Conservation (phyloP, 1,284 basidiomycete species). For the Trichosporon sp. region DNA sequence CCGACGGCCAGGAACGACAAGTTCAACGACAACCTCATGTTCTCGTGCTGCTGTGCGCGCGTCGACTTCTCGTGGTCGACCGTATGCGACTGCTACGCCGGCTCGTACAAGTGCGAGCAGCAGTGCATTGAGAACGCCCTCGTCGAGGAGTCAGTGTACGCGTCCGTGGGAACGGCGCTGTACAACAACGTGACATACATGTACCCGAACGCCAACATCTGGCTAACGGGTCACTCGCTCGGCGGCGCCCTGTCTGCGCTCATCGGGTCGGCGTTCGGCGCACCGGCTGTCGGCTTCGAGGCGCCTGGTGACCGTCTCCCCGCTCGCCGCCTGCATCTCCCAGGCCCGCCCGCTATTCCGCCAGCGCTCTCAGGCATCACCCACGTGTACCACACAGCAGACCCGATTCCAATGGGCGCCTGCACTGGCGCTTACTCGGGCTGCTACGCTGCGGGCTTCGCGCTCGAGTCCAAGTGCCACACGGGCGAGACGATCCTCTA, state of each 20-base stretch:
- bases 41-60: constrained; percentile 94
- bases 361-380: constrained; percentile 48
- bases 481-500: constrained; percentile 78
- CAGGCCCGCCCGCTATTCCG: constrained; percentile 53
- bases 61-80: constrained; percentile 93
- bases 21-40: constrained; percentile 91
- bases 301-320: constrained; percentile 86
- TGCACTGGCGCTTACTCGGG: constrained; percentile 49
- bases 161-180: constrained; percentile 66
- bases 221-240: constrained; percentile 87
- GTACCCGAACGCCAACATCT: constrained; percentile 88
- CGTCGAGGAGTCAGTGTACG: constrained; percentile 76
- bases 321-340: constrained; percentile 78
- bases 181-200: constrained; percentile 91
- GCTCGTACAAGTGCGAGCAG: constrained; percentile 75
- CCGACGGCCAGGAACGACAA: constrained; percentile 88
- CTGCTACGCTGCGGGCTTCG: constrained; percentile 49
- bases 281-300: constrained; percentile 83
- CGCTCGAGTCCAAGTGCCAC: constrained; percentile 59
- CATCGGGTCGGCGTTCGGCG: constrained; percentile 85
- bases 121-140: constrained; percentile 75
- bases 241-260: constrained; percentile 83
- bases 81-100: constrained; percentile 85
- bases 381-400: constrained; percentile 56
- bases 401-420: constrained; percentile 49